Conservation (phyloP, 2,329 filamentous ascomycete genomes). For the Fusarium irregulare region DNA sequence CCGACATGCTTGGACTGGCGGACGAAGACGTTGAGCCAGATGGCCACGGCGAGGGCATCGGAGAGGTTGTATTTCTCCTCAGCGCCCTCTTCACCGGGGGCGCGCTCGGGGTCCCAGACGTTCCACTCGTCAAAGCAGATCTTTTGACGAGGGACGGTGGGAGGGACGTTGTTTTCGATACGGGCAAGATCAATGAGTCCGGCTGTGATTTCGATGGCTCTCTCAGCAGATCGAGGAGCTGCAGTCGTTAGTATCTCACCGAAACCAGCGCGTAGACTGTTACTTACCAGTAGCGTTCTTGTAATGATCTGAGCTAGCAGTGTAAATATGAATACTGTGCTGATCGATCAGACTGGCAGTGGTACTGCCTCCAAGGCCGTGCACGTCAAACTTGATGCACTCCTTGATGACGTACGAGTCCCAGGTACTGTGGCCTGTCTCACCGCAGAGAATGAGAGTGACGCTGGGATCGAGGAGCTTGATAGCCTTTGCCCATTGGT, state of each 20-base stretch:
- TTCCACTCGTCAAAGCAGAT: constrained; percentile 92
- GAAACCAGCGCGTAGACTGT: fast-evolving
- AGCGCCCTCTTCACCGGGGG: constrained; percentile 76
- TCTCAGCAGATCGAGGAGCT: constrained; percentile 68
- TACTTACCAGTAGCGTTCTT: constrained; percentile 59
- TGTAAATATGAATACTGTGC: constrained; percentile 86
- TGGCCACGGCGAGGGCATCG: constrained; percentile 78
- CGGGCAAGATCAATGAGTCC: constrained; percentile 78
- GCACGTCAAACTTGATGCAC: constrained; percentile 62
- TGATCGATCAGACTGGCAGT: constrained; percentile 71
- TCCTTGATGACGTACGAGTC: constrained; percentile 79
- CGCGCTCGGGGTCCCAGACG: constrained; percentile 80
- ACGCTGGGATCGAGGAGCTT: constrained; percentile 78
- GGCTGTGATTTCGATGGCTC: constrained; percentile 77
- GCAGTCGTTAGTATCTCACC: neutral
- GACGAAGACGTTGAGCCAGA: constrained; percentile 82
- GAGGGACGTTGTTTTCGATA: constrained; percentile 73
- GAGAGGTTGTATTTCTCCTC: constrained; percentile 81
- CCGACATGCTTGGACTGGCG: constrained; percentile 76
- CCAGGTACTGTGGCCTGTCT: constrained; percentile 76
- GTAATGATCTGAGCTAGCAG: constrained; percentile 64
- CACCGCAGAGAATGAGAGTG: constrained; percentile 78
- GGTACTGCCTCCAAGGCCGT: constrained; percentile 50
- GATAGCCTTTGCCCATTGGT: constrained; percentile 78
- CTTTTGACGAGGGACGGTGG: constrained; percentile 69